phyloP scores from a whole-genome alignment of 1,284 basidiomycete species.

The Pulveroboletus sp. region DNA sequence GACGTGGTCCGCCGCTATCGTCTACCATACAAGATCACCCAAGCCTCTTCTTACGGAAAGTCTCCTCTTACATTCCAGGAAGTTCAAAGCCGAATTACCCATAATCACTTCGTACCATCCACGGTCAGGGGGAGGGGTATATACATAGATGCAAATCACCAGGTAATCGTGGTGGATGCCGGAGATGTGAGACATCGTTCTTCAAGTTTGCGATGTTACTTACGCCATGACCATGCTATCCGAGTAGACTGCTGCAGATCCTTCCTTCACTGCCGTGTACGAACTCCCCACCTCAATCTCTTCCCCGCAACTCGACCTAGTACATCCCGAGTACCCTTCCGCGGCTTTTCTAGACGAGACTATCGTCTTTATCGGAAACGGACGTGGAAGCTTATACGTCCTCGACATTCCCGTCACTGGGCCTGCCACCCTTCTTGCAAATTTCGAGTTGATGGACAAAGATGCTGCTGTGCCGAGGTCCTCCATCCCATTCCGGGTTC shows the following conservation, averaged over 20 bases:
- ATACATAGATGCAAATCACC: conserved; percentile 72
- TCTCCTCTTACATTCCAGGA: conserved; percentile 74
- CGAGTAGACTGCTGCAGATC: conserved; percentile 52
- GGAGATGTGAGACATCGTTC: conserved; percentile 48
- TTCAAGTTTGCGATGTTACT: conserved; percentile 13
- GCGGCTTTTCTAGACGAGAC: conserved; percentile 55
- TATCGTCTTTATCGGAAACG: conserved; percentile 68
- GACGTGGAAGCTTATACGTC: conserved; percentile 69
- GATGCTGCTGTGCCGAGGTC: conserved; percentile 21
- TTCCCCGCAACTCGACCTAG: conserved; percentile 38
- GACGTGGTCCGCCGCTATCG: conserved; percentile 50
- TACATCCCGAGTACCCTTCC: conserved; percentile 77
- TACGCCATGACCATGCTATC: conserved; percentile 15
- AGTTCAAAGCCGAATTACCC: conserved; percentile 79
- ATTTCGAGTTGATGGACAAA: conserved; percentile 50
- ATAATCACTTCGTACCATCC: conserved; percentile 76
- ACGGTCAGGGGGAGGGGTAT: conserved; percentile 49
- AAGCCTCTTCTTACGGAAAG: conserved; percentile 60
- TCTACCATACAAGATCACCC: conserved; percentile 55
- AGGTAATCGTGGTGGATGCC: conserved; percentile 63
- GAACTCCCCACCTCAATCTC: conserved; percentile 58
- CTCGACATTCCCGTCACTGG: conserved; percentile 41
- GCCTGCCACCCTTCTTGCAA: conserved; percentile 50
- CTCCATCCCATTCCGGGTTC: conserved; percentile 59
- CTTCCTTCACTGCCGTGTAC: conserved; percentile 59